Evolutionary conservation across 2,329 filamentous ascomycete genomes (phyloP).

Genomic region (Emericellopsis atlantica): DNA sequence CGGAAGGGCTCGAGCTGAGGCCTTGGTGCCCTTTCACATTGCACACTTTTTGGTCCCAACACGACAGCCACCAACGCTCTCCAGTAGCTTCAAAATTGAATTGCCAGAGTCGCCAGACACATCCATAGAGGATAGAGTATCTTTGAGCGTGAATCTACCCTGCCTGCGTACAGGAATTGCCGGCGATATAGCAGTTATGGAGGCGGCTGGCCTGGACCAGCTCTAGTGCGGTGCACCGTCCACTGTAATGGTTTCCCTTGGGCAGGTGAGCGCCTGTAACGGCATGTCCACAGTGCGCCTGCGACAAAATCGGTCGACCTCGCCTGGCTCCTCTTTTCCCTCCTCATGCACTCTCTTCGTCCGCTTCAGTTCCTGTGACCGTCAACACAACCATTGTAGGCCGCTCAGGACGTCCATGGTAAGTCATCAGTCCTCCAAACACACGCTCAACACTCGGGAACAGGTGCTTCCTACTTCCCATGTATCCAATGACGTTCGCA

Average conservation of each 20-base stretch:
- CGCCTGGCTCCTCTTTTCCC: slow-evolving; percentile 30
- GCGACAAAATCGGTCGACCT: slow-evolving; percentile 27
- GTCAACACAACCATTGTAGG: slow-evolving; percentile 18
- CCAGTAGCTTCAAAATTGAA: too few species aligned
- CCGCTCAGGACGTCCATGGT: slow-evolving; percentile 20
- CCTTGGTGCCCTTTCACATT: too few species aligned
- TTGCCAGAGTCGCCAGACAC: too few species aligned
- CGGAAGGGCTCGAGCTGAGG: too few species aligned
- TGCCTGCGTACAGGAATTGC: too few species aligned
- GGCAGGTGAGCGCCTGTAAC: background rate
- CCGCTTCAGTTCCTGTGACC: slow-evolving; percentile 22
- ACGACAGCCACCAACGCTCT: too few species aligned
- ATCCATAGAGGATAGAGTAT: too few species aligned
- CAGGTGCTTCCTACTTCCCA: slow-evolving; percentile 12
- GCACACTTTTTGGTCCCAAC: too few species aligned
- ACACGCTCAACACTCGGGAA: slow-evolving; percentile 21
- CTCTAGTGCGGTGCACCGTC: background rate
- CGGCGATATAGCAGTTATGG: too few species aligned
- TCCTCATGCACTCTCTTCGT: slow-evolving; percentile 20
- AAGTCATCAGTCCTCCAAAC: slow-evolving; percentile 19
- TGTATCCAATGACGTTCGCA: slow-evolving; percentile 3
- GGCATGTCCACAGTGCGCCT: slow-evolving; percentile 1
- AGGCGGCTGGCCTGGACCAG: too few species aligned
- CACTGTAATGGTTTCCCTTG: background rate
- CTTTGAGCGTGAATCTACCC: too few species aligned